Evolutionary conservation across 2,329 filamentous ascomycete genomes (phyloP).

Genomic region (Bipolaris victoriae): DNA sequence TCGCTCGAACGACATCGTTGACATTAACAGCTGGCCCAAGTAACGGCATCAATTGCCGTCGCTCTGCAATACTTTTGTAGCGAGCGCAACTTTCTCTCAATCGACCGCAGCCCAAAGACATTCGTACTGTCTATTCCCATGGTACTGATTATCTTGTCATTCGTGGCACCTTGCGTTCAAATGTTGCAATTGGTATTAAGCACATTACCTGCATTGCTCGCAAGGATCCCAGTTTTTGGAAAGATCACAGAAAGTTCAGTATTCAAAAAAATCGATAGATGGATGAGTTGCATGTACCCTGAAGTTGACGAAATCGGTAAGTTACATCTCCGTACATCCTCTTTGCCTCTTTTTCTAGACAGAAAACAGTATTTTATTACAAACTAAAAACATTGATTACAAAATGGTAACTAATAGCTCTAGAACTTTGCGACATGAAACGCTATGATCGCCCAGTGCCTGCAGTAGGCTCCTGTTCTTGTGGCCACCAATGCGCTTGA

Average conservation of each 20-base stretch:
- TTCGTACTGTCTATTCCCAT: not conserved
- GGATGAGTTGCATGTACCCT: not conserved
- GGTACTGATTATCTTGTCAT: not conserved
- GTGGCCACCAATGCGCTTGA: not conserved
- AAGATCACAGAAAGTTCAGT: not conserved
- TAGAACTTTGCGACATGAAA: not conserved
- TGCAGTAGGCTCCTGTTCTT: not conserved
- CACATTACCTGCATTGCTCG: not conserved
- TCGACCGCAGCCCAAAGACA: not conserved
- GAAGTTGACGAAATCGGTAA: not conserved
- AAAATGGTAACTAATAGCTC: not conserved
- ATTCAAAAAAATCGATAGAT: not conserved
- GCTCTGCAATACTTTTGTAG: conserved; percentile 1
- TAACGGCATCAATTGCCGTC: not conserved
- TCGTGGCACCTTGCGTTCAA: not conserved
- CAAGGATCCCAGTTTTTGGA: not conserved
- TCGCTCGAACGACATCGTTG: not conserved
- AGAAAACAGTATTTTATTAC: no score
- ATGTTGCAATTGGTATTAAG: not conserved
- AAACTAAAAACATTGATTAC: no score
- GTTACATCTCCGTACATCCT: not conserved
- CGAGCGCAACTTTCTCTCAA: not conserved
- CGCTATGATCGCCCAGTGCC: not conserved
- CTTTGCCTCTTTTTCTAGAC: not conserved
- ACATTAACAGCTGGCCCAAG: not conserved